Evolutionary conservation across 1,284 basidiomycete species (phyloP), one percentile per base, ranked within the genome.

Genomic region (Neolentinus lepideus): DNA sequence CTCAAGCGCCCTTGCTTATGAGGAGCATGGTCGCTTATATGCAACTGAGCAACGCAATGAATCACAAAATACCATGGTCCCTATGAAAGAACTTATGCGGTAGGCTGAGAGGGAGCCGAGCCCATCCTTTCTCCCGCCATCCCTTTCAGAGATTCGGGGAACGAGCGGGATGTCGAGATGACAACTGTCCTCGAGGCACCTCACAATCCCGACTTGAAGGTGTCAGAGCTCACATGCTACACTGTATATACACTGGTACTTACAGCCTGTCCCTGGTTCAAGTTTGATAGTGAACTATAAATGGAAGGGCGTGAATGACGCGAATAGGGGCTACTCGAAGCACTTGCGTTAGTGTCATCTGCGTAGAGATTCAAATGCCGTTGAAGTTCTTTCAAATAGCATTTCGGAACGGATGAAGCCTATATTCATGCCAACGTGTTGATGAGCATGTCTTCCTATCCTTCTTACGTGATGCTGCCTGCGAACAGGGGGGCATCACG

Each of bases 141-240:
- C 75, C 2, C 58, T 45, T 0, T 59, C 57, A 21, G 60, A 66
- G 24, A 59, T 53, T 55, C 69, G 70, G 31, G 59, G 58, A 6
- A 59, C 57, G 26, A 81, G 66, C 2, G 63, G 52, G 22, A 79
- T 69, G 14, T 54, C 21, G n/a, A 62, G 35, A n/a, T 47, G 60
- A 61, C 79, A 81, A 1, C 71, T 72, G 6, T 67, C 58, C 62
- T 80, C 76, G 19, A 78, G 64, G 57, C 79, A 81, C 8, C 63
- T 68, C 14, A 76, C 60, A 19, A 59, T 58, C 19, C 78, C 78
- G 58, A 67, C 79, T 81, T 56, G 43, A 22, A n/a, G n/a, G n/a
- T n/a, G n/a, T n/a, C n/a, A n/a, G n/a, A n/a, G n/a, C n/a, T n/a
- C n/a, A n/a, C n/a, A n/a, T n/a, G n/a, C n/a, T n/a, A n/a, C n/a